Base-by-base conservation (phyloP, 2,329 filamentous ascomycete species). In the Penicillium concentricum region DNA sequence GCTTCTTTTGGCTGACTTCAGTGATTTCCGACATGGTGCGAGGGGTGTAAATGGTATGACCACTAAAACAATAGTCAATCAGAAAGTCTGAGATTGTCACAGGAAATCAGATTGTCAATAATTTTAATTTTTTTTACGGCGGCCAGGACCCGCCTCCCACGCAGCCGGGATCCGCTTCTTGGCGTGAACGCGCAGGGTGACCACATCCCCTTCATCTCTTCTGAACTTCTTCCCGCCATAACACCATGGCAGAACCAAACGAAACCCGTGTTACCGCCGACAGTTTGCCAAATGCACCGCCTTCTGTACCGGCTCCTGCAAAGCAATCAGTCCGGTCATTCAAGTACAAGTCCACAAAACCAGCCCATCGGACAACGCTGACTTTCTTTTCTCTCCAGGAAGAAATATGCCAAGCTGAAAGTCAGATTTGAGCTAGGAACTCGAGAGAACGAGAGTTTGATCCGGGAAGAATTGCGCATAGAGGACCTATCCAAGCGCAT, bases 321-420 rank as follows among this genome's bases (percentile, higher is more conserved):
- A 82, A 78, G 74, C 79, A 76, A 68, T 82, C 78, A 4, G 85
- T 87, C 74, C 87, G 85, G 69, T 88, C 85, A 43, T 88, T 83
- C 81, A 91, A 90, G 83, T 78, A 67, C 61, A 74, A 45, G 20
- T 3, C 24, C 46, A 35, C 55, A 26, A 24, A 51, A 38, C 24
- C 22, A 43, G 16, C 42, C 16, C 20, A 9, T 47, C 15, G 30
- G 47, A 53, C 32, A 45, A 39, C 28, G 52, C 49, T 64, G 51
- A 66, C 56, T 52, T 61, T 39, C 28, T 54, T 24, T 6, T 38
- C 18, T 44, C 4, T 59, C n/a, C 46, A 79, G 78, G 60, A 96
- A 96, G 79, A 99, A 99, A 81, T 99, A 95, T 75, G 88, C 87
- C 56, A 86, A 91, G 63, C 90, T 91, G 72, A 94, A 96, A 75